Percentiles rank a stretch among this genome's conserved stretches.
Evolutionary conservation across 208 protist genomes (phyloP).

Genomic region (Trypanosoma grayi): DNA sequence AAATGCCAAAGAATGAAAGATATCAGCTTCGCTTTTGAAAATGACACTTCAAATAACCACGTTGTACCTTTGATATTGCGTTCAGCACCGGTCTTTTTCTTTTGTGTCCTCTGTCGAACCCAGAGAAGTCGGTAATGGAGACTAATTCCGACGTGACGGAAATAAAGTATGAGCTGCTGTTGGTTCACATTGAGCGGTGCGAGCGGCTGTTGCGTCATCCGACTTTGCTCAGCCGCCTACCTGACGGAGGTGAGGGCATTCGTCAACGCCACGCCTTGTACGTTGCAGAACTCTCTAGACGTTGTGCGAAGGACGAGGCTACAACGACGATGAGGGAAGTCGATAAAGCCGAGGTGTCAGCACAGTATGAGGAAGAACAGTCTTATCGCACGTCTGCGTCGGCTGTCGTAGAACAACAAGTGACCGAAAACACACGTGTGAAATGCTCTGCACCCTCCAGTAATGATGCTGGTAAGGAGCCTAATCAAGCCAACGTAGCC

Average conservation of each 20-base stretch:
- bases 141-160: slow-evolving; percentile 22
- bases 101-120: too few relatives aligned
- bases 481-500: background rate
- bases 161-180: slow-evolving; percentile 36
- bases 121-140: slow-evolving; percentile 19
- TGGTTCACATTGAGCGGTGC: slow-evolving; percentile 59
- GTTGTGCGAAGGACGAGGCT: slow-evolving; percentile 4
- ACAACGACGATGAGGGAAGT: background rate
- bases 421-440: background rate
- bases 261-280: slow-evolving; percentile 38
- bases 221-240: slow-evolving; percentile 48
- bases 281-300: slow-evolving; percentile 36
- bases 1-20: too few relatives aligned
- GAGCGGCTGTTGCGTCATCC: slow-evolving; percentile 52
- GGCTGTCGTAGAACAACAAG: background rate
- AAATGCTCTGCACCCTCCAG: background rate
- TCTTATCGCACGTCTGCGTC: background rate
- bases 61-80: too few relatives aligned
- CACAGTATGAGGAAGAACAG: background rate
- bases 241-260: slow-evolving; percentile 53
- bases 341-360: background rate
- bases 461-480: background rate
- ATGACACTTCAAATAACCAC: too few relatives aligned
- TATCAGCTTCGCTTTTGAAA: too few relatives aligned
- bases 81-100: too few relatives aligned